phyloP scores from a whole-genome alignment of 305 asterid genomes.

The Fraxinus xanthoxyloides region DNA sequence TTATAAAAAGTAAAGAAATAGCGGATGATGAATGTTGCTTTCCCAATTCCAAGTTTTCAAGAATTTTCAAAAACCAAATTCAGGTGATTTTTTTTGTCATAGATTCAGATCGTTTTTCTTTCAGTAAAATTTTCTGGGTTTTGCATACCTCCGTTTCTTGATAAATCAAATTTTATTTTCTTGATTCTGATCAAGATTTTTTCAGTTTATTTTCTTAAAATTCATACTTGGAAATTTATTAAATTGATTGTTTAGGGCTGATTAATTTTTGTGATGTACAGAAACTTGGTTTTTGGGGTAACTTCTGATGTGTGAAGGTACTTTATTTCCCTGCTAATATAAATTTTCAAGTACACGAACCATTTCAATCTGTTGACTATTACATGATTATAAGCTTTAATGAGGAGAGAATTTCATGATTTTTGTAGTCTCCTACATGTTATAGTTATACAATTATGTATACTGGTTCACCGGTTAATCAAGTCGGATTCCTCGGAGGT shows the following conservation, averaged over 20 bases:
- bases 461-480: background rate
- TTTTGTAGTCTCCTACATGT: background rate
- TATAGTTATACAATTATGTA: background rate
- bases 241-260: background rate
- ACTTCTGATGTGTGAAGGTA: background rate
- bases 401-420: background rate
- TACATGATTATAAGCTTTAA: background rate
- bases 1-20: background rate
- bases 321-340: background rate
- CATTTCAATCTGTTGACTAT: background rate
- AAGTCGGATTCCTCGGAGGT: background rate
- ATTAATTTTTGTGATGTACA: background rate
- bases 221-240: background rate
- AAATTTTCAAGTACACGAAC: background rate
- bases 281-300: background rate
- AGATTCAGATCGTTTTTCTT: background rate
- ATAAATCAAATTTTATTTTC: background rate
- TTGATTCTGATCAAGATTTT: constrained; percentile 14
- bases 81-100: constrained; percentile 31
- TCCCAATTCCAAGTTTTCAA: constrained; percentile 8
- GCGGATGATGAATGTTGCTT: background rate
- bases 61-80: constrained; percentile 1
- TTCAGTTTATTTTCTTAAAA: constrained; percentile 1
- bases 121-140: constrained; percentile 17
- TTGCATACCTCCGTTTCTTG: constrained; percentile 21